These are phyloP conservation scores for Phaeodactylum tricornutum DNA, from an alignment of 108 stramenopile genomes.

Conservation along the genomic window DNA sequence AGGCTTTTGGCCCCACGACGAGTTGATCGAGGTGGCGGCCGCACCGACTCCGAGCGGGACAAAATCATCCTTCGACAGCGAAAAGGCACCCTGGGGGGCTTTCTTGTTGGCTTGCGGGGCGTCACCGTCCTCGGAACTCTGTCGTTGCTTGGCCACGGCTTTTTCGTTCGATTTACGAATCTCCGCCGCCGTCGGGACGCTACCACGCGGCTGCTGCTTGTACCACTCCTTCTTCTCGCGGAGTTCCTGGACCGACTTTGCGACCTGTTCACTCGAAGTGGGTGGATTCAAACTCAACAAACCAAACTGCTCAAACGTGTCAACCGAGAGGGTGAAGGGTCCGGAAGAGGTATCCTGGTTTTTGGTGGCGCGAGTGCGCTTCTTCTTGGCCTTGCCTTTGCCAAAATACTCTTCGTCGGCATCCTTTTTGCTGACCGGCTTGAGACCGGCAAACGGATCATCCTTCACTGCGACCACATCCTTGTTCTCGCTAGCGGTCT, in stretches of 20 bases:
- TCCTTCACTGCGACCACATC: slow-evolving; percentile 69
- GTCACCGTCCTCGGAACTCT: slow-evolving; percentile 6
- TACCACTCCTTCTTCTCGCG: slow-evolving; percentile 89
- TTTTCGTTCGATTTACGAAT: slow-evolving; percentile 79
- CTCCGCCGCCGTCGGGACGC: slow-evolving; percentile 80
- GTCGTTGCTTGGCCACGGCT: slow-evolving; percentile 5
- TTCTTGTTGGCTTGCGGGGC: too few relatives aligned
- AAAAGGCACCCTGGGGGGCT: slow-evolving; percentile 29
- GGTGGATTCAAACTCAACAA: slow-evolving; percentile 65
- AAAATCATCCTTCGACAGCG: slow-evolving; percentile 54
- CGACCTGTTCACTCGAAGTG: slow-evolving; percentile 66
- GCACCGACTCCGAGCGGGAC: slow-evolving; percentile 58
- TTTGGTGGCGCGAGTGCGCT: slow-evolving; percentile 44
- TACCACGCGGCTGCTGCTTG: slow-evolving; percentile 82
- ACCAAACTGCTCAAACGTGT: slow-evolving; percentile 84
- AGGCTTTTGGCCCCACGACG: slow-evolving; percentile 47
- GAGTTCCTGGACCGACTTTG: slow-evolving; percentile 72
- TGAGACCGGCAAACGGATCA: slow-evolving; percentile 80
- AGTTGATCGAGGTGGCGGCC: slow-evolving; percentile 20
- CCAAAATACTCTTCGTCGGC: slow-evolving; percentile 60
- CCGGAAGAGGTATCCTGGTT: slow-evolving; percentile 28
- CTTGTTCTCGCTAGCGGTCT: slow-evolving; percentile 38
- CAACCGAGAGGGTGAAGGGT: slow-evolving; percentile 69
- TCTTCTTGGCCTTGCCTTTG: slow-evolving; percentile 78
- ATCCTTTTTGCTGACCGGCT: slow-evolving; percentile 54